A percentile compares a stretch with the other conserved stretches of the same genome.
Evolutionary conservation across 441 rosid genomes (phyloP).

Genomic region (Aquilaria agallochum): DNA sequence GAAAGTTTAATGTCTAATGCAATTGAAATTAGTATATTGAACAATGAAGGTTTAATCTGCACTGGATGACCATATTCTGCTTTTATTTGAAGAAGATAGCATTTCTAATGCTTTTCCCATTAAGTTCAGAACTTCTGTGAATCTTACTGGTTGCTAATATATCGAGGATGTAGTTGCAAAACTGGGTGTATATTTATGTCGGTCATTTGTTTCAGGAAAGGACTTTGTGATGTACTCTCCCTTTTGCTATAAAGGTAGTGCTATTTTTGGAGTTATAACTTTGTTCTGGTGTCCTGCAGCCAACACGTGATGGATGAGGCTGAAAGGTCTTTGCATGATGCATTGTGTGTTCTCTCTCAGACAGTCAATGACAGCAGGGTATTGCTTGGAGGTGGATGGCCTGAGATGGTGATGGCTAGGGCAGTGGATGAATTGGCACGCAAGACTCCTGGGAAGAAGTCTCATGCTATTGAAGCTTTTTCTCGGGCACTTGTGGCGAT

Average conservation of each 20-base stretch:
- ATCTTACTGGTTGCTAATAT: too few species aligned
- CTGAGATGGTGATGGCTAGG: slow-evolving; percentile 99
- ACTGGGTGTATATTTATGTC: not conserved
- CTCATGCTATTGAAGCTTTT: slow-evolving; percentile 95
- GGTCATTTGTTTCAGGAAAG: not conserved
- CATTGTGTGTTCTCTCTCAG: slow-evolving; percentile 94
- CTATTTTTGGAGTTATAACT: not conserved
- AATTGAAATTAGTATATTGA: too few species aligned
- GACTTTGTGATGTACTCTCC: too few species aligned
- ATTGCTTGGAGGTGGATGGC: slow-evolving; percentile 99
- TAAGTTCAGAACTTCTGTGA: too few species aligned
- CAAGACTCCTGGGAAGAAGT: slow-evolving; percentile 89
- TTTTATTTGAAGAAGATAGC: too few species aligned
- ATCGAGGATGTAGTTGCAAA: too few species aligned
- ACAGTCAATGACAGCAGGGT: slow-evolving; percentile 94
- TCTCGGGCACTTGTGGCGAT: slow-evolving; percentile 84
- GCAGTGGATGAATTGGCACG: slow-evolving; percentile 93
- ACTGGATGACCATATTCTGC: too few species aligned
- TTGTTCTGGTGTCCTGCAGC: slow-evolving; percentile 36
- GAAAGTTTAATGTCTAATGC: too few species aligned
- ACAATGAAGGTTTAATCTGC: too few species aligned
- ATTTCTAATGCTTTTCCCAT: too few species aligned
- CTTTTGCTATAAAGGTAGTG: not conserved
- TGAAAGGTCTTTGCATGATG: slow-evolving; percentile 96
- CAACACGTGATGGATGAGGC: slow-evolving; percentile 98